These are phyloP conservation scores for Saccharomycopsis hybrid DNA, from an alignment of 1,139 yeast genomes.

Conservation along the genomic window DNA sequence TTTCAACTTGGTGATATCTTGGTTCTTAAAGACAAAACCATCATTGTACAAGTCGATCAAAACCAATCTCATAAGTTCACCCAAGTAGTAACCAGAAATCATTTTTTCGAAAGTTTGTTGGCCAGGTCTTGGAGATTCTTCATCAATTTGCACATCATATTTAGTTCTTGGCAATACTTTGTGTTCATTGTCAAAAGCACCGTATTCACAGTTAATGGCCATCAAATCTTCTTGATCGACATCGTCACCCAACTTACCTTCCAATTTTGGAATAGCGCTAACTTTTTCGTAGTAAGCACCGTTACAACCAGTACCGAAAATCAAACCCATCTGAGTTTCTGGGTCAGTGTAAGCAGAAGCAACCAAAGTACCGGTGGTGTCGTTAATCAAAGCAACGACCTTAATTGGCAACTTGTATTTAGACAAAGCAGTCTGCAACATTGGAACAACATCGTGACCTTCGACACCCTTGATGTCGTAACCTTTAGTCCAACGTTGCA, in stretches of 20 bases:
- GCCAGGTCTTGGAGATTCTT: constrained; percentile 90
- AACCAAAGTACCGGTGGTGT: constrained; percentile 94
- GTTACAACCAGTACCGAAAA: constrained; percentile 97
- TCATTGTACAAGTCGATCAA: constrained; percentile 65
- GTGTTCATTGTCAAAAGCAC: constrained; percentile 94
- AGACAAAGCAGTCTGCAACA: constrained; percentile 72
- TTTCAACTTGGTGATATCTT: constrained; percentile 56
- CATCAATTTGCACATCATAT: constrained; percentile 75
- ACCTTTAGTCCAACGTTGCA: constrained; percentile 98
- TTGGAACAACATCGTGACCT: constrained; percentile 89
- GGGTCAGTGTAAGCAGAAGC: constrained; percentile 93
- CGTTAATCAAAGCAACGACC: constrained; percentile 90
- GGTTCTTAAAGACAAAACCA: constrained; percentile 61
- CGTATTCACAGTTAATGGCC: constrained; percentile 98
- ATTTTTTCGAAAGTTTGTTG: constrained; percentile 95
- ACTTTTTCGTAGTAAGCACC: constrained; percentile 90
- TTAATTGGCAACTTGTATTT: constrained; percentile 65
- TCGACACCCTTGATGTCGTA: constrained; percentile 91
- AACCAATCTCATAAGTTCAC: constrained; percentile 81
- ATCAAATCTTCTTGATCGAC: constrained; percentile 58
- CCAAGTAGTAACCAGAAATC: constrained; percentile 95
- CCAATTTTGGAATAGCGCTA: constrained; percentile 72
- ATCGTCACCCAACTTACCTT: constrained; percentile 62
- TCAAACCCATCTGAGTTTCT: constrained; percentile 86
- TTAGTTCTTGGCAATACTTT: constrained; percentile 79